Evolutionary conservation across 192 early-diverging fungal genomes (phyloP), one percentile per base, ranked within the genome.

Genomic region (Mortierella antarctica): DNA sequence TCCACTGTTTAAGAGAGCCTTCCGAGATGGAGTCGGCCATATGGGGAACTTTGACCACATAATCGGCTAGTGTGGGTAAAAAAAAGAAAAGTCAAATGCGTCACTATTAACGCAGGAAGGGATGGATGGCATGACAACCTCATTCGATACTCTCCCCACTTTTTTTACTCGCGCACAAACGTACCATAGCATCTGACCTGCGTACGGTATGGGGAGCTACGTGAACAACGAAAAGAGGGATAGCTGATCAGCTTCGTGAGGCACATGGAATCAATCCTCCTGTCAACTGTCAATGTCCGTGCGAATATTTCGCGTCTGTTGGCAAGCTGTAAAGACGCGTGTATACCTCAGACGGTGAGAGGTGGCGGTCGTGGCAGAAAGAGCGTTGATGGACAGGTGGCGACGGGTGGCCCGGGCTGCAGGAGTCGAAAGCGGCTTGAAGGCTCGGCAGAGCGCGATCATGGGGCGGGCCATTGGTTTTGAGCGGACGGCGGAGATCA

Each of bases 21-120:
- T 99, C 98, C 48, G 96, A 94, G 83, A 99, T 98, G 41, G 96
- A 98, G 76, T 99, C 98, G 60, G 96, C 98, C 95, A 99, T 96
- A 49, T 93, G 91, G 62, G 98, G 98, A n/a, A 94, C 93, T 86
- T 96, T 93, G 85, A 99, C 89, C 73, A 94, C 83, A 79, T 95
- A 94, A 65, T 94, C 93, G 63, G 93, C 94, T 90, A 62, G 44
- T 9, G 31, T 39, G 9, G 23, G 17, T 44, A 8, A 17, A 40
- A n/a, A 40, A n/a, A 8, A 17, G 15, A n/a, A 40, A n/a, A 4
- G 20, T 21, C 23, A 15, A 18, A 9, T 55, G n/a, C 23, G 17
- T 20, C n/a, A 55, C 8, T 21, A 31, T 31, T 31, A 31, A 3
- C 31, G 31, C 31, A 31, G 31, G 31, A 2, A 31, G 31, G n/a